Evolutionary conservation across 148 eudicot genomes (phyloP), one percentile per base, ranked within the genome.

Genomic region (Vaccinium macrocarpon): DNA sequence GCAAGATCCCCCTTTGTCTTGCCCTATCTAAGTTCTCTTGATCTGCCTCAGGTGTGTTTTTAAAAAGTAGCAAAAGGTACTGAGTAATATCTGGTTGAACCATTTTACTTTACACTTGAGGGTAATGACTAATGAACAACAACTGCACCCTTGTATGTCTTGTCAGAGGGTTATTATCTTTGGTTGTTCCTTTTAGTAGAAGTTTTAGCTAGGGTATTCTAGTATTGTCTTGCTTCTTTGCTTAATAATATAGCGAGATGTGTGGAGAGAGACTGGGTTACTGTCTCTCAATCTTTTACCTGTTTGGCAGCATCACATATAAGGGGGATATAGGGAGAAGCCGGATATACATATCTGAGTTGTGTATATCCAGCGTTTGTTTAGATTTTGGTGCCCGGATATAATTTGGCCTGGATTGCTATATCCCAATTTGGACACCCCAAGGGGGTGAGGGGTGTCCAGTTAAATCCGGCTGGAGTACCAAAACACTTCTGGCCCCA

Each of bases 1-100:
- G 48, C 56, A 78, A 52, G 35, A 78, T 49, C 32, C 57, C 52
- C 79, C 49, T 76, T 76, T 76, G 55, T 76, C 53, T 32, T 74
- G 50, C 50, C n/a, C n/a, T 7, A 42, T 14, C n/a, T 18, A 50
- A n/a, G 29, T 49, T 11, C 48, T 49, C 18, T n/a, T 50, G 35
- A 76, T 50, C 51, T 1, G 59, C 27, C 10, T 75, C 12, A 50
- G 46, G 29, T 19, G 42, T 51, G 55, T 9, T 25, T 55, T 51
- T 77, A 51, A 77, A 55, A 77, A 12, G 21, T 77, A 12, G 19
- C 59, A 51, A 25, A 4, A 32, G 19, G 55, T 21, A n/a, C 27
- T 23, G 71, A 23, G 71, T 64, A 23, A 23, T 64, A 64, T 23
- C 13, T 78, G 61, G 16, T 51, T 78, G 38, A 52, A 78, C 61